phyloP scores from a whole-genome alignment of 2,329 filamentous ascomycete species.

The Emergomyces orientalis region DNA sequence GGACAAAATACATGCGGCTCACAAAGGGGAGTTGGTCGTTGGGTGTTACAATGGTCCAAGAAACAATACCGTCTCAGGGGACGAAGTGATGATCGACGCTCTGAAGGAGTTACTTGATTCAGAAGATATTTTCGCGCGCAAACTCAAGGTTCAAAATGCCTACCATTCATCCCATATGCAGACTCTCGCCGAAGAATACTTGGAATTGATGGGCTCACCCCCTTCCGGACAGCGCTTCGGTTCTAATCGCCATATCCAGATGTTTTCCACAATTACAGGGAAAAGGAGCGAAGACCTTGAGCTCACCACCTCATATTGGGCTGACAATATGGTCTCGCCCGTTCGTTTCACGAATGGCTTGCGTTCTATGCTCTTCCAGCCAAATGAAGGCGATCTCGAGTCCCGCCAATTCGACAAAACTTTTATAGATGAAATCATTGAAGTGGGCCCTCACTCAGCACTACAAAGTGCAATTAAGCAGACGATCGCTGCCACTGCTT shows the following conservation, averaged over 20 bases:
- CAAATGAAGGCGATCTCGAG: constrained; percentile 1
- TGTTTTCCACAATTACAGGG: constrained; percentile 16
- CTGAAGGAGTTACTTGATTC: constrained; percentile 15
- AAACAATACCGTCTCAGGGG: constrained; percentile 28
- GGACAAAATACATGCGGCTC: constrained; percentile 3
- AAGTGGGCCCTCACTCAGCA: constrained; percentile 8
- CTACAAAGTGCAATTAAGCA: constrained; percentile 9
- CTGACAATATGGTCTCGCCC: constrained; percentile 15
- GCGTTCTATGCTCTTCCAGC: constrained; percentile 5
- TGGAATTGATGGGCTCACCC: constrained; percentile 13
- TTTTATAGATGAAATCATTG: constrained; percentile 8
- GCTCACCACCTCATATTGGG: constrained; percentile 15
- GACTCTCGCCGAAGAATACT: constrained; percentile 20
- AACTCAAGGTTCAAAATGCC: constrained; percentile 23
- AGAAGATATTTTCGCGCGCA: constrained; percentile 20
- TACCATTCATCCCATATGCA: constrained; percentile 32
- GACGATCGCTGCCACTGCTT: not conserved
- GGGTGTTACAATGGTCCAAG: constrained; percentile 27
- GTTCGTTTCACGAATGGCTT: constrained; percentile 14
- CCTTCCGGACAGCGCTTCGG: not conserved
- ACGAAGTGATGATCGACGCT: constrained; percentile 17
- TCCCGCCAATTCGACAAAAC: not conserved
- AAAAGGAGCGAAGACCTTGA: constrained; percentile 6
- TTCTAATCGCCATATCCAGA: not conserved
- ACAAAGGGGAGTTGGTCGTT: constrained; percentile 13